phyloP scores from a whole-genome alignment of 768 basidiomycete species.

The Macrolepiota dolichaula region DNA sequence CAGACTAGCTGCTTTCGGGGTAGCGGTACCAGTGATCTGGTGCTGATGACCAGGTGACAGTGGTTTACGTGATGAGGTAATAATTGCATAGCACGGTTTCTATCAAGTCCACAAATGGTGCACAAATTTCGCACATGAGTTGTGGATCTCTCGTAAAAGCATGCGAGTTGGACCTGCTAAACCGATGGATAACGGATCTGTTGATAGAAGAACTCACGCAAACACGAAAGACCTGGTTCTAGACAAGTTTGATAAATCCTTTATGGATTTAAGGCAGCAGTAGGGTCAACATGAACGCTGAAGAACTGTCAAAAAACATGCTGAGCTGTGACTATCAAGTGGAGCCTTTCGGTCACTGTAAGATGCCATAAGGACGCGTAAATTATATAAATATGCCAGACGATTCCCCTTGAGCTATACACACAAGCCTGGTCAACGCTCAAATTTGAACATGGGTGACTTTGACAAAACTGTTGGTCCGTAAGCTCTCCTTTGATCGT shows the following conservation, averaged over 20 bases:
- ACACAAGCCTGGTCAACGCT: neutral
- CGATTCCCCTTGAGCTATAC: neutral
- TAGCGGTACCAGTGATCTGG: neutral
- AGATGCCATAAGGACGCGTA: neutral
- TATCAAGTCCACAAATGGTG: neutral
- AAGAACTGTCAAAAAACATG: neutral
- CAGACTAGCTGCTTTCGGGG: neutral
- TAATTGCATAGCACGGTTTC: neutral
- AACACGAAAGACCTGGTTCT: neutral
- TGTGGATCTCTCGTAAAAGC: neutral
- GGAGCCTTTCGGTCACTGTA: neutral
- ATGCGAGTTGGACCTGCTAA: neutral
- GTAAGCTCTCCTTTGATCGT: neutral
- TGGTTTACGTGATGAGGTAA: neutral
- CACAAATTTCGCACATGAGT: neutral
- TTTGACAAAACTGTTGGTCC: conserved; percentile 13
- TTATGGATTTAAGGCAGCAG: neutral
- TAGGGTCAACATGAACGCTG: conserved; percentile 1
- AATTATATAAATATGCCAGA: conserved; percentile 3
- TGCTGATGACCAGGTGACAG: neutral
- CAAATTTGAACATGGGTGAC: conserved; percentile 18
- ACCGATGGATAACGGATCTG: neutral
- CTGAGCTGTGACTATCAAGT: neutral
- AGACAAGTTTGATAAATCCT: neutral
- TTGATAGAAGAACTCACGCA: neutral